Base-by-base conservation (phyloP, 805 yeast genomes). In the Wickerhamomyces mucosus region DNA sequence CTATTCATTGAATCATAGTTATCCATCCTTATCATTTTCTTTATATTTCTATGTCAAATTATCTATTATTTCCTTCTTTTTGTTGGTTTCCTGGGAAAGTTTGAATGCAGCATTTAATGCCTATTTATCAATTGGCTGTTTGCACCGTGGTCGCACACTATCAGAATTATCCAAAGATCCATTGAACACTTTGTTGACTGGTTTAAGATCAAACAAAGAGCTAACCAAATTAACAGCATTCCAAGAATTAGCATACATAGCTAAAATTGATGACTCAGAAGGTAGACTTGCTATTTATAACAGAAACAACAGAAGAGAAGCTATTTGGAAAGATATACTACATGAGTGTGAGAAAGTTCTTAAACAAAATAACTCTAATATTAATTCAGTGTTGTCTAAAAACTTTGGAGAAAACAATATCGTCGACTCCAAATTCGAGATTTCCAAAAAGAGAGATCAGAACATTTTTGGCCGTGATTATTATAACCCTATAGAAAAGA, bases 221-320 rank as follows among this genome's bases (percentile, higher is more conserved):
- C 61, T 72, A 33, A 69, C 70, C 1, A 67, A 74, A 37, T 49
- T 75, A 36, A 74, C 85, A 2, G 86, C 89, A 3, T 79, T 73
- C 55, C 89, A 81, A 54, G 92, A 81, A 47, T 58, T 80, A 33
- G 79, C 83, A 1, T 76, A 69, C 43, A 59, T 80, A 28, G 59
- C 86, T 7, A 68, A 75, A 2, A 55, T 72, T 3, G 48, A 60
- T 2, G 66, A 68, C 37, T 40, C 55, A 4, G 64, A 68, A 30
- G 57, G 69, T 32, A 64, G 88, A 49, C 41, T 51, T 18, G 60
- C 73, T 4, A 67, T 80, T 18, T 80, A 74, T 48, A 64, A 63
- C 39, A 65, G 67, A 15, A 61, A 63, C 33, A 56, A 64, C 26
- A 67, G 59, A 38, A 57, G 61, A 32, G 61, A 65, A 2, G 62